phyloP scores from a whole-genome alignment of 306 rosid species.

The Glycine tomentella region DNA sequence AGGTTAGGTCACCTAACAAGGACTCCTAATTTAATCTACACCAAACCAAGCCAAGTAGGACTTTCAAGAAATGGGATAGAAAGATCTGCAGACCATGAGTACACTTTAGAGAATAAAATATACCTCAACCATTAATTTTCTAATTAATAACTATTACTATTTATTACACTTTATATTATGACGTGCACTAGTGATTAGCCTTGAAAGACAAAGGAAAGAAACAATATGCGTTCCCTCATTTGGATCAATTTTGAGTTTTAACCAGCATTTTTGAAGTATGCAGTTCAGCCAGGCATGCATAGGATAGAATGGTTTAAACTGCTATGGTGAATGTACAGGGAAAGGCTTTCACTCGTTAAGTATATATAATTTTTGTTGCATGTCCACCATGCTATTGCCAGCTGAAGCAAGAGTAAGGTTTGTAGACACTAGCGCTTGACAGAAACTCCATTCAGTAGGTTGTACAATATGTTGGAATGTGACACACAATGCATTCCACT shows the following conservation, averaged over 20 bases:
- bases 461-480: conserved; percentile 27
- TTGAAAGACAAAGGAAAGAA: no score
- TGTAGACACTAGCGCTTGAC: neutral
- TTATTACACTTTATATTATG: no score
- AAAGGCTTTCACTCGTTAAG: neutral
- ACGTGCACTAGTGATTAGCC: no score
- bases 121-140: no score
- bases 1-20: no score
- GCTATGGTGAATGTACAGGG: neutral
- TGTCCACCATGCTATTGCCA: neutral
- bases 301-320: conserved; percentile 5
- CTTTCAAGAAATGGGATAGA: no score
- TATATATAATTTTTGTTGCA: no score
- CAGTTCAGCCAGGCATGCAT: neutral
- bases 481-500: conserved; percentile 7
- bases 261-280: neutral
- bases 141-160: no score
- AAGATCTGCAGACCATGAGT: no score
- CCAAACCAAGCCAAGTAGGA: no score
- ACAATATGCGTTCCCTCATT: neutral
- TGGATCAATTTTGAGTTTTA: neutral
- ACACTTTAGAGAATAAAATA: no score
- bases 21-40: no score
- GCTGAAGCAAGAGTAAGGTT: neutral
- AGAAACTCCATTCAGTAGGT: conserved; percentile 29